Conservation (phyloP, 164 flowering plant species). For the Umbilicus rupestris region DNA sequence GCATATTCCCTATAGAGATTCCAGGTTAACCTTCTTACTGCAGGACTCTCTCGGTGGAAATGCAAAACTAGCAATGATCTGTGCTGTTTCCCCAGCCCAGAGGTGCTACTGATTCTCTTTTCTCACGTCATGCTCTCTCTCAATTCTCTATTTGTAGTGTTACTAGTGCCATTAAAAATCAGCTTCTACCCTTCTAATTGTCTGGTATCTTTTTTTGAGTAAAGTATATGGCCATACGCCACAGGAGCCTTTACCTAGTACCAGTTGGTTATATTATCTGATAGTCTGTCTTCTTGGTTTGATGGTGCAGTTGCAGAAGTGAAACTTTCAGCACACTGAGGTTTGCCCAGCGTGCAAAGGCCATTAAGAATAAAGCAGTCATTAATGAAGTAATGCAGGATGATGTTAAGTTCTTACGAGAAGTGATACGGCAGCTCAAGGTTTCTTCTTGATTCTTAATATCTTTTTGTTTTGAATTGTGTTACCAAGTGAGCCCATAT, state of each 20-base stretch:
- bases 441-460: constrained; percentile 22
- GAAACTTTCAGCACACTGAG: constrained; percentile 89
- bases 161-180: neutral
- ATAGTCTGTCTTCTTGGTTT: neutral
- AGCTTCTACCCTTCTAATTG: neutral
- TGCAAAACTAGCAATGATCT: constrained; percentile 91
- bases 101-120: constrained; percentile 31
- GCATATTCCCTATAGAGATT: constrained; percentile 96
- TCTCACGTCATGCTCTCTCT: neutral
- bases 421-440: constrained; percentile 80
- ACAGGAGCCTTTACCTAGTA: too few species aligned
- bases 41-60: constrained; percentile 99
- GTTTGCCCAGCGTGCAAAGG: constrained; percentile 97
- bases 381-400: constrained; percentile 92
- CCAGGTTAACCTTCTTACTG: constrained; percentile 82
- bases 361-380: constrained; percentile 85
- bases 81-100: constrained; percentile 88
- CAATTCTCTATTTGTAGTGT: constrained; percentile 8
- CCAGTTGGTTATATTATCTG: too few species aligned
- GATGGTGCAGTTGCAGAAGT: constrained; percentile 70
- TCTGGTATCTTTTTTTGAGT: too few species aligned
- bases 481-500: neutral
- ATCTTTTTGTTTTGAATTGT: neutral
- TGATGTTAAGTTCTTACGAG: constrained; percentile 77
- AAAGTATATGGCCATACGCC: too few species aligned